Percentiles rank a stretch among this genome's conserved stretches.
Conservation (phyloP, 768 basidiomycete genomes). For the Macrocybe gigantea region DNA sequence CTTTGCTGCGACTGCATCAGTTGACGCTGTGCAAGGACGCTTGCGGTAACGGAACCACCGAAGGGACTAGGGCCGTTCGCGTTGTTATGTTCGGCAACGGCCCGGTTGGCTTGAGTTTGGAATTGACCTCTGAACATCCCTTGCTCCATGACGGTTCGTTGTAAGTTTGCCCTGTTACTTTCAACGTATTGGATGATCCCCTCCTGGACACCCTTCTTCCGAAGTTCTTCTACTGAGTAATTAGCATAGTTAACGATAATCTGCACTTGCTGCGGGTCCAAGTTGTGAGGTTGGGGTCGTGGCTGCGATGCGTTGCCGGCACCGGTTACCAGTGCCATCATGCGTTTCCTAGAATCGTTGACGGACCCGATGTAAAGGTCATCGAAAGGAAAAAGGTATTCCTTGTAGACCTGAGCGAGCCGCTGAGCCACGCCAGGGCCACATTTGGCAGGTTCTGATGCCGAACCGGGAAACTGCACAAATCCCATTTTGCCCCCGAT, state of each 20-base stretch:
- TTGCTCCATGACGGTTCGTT: constrained; percentile 33
- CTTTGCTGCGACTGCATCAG: not conserved
- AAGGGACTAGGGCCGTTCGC: not conserved
- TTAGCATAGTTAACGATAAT: constrained; percentile 43
- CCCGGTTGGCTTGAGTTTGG: constrained; percentile 13
- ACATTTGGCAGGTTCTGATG: constrained; percentile 53
- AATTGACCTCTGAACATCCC: constrained; percentile 27
- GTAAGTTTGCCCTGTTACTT: constrained; percentile 40
- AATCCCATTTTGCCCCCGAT: constrained; percentile 67
- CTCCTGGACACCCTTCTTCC: constrained; percentile 41
- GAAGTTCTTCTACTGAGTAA: constrained; percentile 44
- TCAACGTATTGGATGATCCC: constrained; percentile 54
- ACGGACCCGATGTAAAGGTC: constrained; percentile 41
- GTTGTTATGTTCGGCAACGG: constrained; percentile 2
- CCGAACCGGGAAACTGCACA: constrained; percentile 57
- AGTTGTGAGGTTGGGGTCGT: not conserved
- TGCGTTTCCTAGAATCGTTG: constrained; percentile 24
- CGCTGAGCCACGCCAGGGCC: constrained; percentile 59
- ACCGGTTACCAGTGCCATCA: not conserved
- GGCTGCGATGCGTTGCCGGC: not conserved
- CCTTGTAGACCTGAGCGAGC: constrained; percentile 54
- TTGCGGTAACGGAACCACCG: not conserved
- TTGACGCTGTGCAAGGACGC: not conserved
- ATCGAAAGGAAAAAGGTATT: constrained; percentile 55
- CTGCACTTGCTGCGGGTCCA: constrained; percentile 32